phyloP scores from a whole-genome alignment of 106 monocot species.

The Dendrobium catenatum region DNA sequence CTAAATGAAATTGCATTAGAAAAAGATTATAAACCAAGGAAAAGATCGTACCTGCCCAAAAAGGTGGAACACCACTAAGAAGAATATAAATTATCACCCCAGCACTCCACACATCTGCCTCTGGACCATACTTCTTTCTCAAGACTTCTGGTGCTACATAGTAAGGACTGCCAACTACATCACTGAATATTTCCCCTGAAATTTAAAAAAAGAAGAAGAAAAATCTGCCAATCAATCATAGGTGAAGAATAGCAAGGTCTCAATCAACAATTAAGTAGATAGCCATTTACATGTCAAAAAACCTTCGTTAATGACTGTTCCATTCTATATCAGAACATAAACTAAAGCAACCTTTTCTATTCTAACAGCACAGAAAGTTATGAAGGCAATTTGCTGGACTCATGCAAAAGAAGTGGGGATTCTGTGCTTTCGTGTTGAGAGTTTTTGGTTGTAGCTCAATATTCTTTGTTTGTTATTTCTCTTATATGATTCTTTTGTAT shows the following conservation, averaged over 20 bases:
- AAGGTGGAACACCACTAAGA: slow-evolving; percentile 34
- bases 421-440: no score
- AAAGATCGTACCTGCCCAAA: slow-evolving; percentile 21
- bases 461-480: no score
- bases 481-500: no score
- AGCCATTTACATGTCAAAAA: not conserved
- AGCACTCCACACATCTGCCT: slow-evolving; percentile 35
- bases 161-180: slow-evolving; percentile 31
- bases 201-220: not conserved
- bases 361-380: not conserved
- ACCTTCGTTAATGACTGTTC: not conserved
- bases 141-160: slow-evolving; percentile 35
- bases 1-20: not conserved
- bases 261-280: not conserved
- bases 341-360: not conserved
- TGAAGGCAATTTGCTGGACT: not conserved
- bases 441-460: no score
- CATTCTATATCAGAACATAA: slow-evolving; percentile 1
- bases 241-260: slow-evolving; percentile 2
- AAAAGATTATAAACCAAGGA: not conserved
- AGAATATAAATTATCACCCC: slow-evolving; percentile 30
- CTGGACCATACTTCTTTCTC: slow-evolving; percentile 25
- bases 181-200: slow-evolving; percentile 28
- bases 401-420: no score
- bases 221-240: slow-evolving; percentile 12